phyloP scores from a whole-genome alignment of 129 eudicot genomes.

The Saussurea involucrata region DNA sequence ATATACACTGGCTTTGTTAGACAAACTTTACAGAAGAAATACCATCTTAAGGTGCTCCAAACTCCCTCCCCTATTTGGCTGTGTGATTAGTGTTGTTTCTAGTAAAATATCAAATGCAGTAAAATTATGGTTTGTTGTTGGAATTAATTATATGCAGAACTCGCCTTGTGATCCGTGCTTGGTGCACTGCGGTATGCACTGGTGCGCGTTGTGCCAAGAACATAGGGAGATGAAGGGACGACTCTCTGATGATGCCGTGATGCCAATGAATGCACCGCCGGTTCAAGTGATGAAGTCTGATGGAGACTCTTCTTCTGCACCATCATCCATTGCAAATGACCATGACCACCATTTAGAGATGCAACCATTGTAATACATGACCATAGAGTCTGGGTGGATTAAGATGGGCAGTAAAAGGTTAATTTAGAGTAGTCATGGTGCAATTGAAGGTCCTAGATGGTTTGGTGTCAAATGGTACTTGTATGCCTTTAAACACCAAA shows the following conservation, averaged over 20 bases:
- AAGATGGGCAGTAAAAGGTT: too few relatives aligned
- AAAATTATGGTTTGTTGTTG: neutral
- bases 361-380: neutral
- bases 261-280: constrained; percentile 88
- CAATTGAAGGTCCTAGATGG: neutral
- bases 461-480: neutral
- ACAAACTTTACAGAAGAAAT: constrained; percentile 66
- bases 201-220: constrained; percentile 99
- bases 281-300: constrained; percentile 71
- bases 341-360: neutral
- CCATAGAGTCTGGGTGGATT: neutral
- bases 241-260: constrained; percentile 59
- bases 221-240: constrained; percentile 94
- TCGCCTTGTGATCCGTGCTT: constrained; percentile 94
- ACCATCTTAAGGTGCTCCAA: constrained; percentile 72
- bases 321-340: neutral
- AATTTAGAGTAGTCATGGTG: neutral
- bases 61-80: neutral
- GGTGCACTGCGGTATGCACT: constrained; percentile 98
- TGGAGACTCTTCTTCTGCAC: neutral
- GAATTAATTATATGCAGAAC: constrained; percentile 42
- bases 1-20: constrained; percentile 72
- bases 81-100: neutral
- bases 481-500: neutral
- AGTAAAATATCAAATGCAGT: neutral